These are phyloP conservation scores for Saccharomyces paradoxus DNA, from an alignment of 805 yeast species.

Conservation along the genomic window DNA sequence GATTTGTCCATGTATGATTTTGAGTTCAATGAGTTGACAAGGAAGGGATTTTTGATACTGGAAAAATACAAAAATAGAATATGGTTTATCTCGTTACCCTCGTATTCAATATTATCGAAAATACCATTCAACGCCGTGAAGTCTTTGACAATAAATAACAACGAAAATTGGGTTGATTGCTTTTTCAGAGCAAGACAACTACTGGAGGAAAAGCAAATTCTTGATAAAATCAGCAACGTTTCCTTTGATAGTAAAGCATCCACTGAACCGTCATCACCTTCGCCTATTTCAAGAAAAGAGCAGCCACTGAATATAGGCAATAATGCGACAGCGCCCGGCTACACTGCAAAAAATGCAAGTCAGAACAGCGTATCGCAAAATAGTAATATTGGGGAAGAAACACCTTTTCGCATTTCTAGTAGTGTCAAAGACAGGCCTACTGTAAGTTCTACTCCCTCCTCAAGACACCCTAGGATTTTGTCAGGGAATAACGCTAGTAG, in stretches of 20 bases:
- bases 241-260: constrained; percentile 4
- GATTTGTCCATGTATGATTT: constrained; percentile 72
- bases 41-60: constrained; percentile 54
- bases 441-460: neutral
- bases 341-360: neutral
- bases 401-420: neutral
- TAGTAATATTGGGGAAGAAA: neutral
- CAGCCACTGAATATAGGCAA: neutral
- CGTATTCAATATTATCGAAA: constrained; percentile 10
- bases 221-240: constrained; percentile 7
- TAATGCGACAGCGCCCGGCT: neutral
- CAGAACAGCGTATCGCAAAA: neutral
- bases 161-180: constrained; percentile 62
- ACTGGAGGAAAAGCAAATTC: constrained; percentile 28
- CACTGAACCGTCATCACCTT: neutral
- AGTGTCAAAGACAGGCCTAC: neutral
- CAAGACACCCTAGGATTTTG: neutral
- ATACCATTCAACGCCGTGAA: constrained; percentile 2
- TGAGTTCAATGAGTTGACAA: constrained; percentile 55
- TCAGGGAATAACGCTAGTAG: neutral
- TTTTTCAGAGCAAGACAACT: constrained; percentile 57
- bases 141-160: neutral
- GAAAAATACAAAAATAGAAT: constrained; percentile 52
- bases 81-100: constrained; percentile 47
- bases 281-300: constrained; percentile 1